These are phyloP conservation scores for Microbotryum saponariae DNA, from an alignment of 1,284 basidiomycete species.

Conservation along the genomic window DNA sequence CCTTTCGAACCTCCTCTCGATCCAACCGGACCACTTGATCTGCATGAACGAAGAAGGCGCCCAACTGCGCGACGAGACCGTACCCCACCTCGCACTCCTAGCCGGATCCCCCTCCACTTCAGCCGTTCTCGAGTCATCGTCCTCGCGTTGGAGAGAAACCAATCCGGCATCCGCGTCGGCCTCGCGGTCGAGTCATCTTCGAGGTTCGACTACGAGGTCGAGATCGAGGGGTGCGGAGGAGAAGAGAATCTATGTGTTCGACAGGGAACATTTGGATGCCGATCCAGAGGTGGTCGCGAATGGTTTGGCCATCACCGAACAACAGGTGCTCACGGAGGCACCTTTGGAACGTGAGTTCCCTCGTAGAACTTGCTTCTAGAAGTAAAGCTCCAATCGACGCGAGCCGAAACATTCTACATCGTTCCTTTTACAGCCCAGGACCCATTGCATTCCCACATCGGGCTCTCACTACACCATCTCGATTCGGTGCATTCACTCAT, in stretches of 20 bases:
- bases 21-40: slow-evolving; percentile 29
- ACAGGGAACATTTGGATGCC: slow-evolving; percentile 30
- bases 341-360: slow-evolving; percentile 20
- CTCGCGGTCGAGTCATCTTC: not conserved
- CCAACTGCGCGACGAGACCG: slow-evolving; percentile 19
- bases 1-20: slow-evolving; percentile 20
- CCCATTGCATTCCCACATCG: slow-evolving; percentile 28
- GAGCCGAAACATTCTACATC: not conserved
- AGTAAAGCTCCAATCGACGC: no score
- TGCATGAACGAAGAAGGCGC: slow-evolving; percentile 30
- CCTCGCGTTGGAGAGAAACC: not conserved
- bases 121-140: not conserved
- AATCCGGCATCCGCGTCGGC: not conserved
- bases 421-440: slow-evolving; percentile 20
- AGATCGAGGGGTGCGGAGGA: not conserved
- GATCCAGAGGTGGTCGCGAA: slow-evolving; percentile 25
- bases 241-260: slow-evolving; percentile 25
- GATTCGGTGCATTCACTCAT: slow-evolving; percentile 29
- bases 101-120: slow-evolving; percentile 7
- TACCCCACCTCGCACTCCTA: slow-evolving; percentile 15
- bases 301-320: slow-evolving; percentile 15
- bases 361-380: no score
- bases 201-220: not conserved
- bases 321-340: slow-evolving; percentile 25
- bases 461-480: slow-evolving; percentile 33